These are phyloP conservation scores for Fusarium sp. DNA, from an alignment of 2,329 filamentous ascomycete species.

Conservation along the genomic window DNA sequence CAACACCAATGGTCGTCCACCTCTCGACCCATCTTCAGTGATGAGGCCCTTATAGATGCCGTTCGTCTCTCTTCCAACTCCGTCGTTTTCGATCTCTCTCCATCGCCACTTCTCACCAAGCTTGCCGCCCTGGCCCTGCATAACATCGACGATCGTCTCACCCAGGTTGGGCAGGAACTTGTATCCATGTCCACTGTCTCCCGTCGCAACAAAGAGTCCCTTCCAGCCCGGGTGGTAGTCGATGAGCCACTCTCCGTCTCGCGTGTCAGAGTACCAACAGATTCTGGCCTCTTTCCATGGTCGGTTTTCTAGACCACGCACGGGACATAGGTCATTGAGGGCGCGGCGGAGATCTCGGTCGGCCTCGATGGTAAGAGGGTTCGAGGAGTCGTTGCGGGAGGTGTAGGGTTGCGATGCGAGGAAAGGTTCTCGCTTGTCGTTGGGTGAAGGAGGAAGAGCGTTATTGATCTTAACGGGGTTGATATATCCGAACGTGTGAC, in stretches of 20 bases:
- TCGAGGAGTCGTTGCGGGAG: constrained; percentile 52
- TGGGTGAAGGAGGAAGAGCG: constrained; percentile 49
- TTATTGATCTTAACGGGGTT: constrained; percentile 58
- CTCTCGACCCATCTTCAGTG: constrained; percentile 66
- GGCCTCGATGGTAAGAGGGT: constrained; percentile 69
- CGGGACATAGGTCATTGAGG: constrained; percentile 69
- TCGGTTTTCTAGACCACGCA: constrained; percentile 64
- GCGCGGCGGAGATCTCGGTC: constrained; percentile 70
- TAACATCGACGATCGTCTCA: constrained; percentile 67
- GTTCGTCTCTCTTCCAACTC: constrained; percentile 48
- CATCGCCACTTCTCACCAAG: constrained; percentile 71
- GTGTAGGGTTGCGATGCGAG: constrained; percentile 53
- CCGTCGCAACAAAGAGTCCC: constrained; percentile 70
- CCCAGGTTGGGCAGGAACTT: constrained; percentile 77
- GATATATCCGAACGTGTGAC: constrained; percentile 76
- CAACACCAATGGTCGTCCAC: constrained; percentile 59
- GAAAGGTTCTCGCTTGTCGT: constrained; percentile 44
- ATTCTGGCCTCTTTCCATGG: constrained; percentile 71
- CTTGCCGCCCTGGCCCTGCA: constrained; percentile 59
- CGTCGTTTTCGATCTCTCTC: constrained; percentile 64
- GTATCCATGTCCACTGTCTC: constrained; percentile 73
- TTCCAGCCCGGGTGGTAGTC: constrained; percentile 73
- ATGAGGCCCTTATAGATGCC: constrained; percentile 54
- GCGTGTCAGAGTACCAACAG: constrained; percentile 83
- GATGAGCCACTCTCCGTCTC: constrained; percentile 76